These are phyloP conservation scores for Neonectria hederae DNA, from an alignment of 2,329 filamentous ascomycete genomes.

Conservation along the genomic window DNA sequence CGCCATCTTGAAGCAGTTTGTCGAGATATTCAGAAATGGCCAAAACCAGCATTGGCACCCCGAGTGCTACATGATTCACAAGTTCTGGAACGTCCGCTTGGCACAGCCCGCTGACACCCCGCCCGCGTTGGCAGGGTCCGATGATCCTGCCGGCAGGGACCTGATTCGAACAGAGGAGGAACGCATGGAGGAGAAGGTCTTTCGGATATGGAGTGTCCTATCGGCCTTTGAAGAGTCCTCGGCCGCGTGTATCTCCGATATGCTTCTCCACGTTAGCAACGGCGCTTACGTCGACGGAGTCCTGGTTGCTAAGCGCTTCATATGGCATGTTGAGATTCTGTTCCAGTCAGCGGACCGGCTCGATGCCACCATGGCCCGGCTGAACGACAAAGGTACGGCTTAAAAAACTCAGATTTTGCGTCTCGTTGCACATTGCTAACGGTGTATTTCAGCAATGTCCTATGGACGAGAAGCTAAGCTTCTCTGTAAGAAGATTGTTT, in stretches of 20 bases:
- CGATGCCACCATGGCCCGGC: constrained; percentile 74
- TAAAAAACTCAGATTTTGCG: background rate
- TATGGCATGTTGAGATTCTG: constrained; percentile 92
- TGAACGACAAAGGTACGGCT: constrained; percentile 77
- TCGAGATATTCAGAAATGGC: constrained; percentile 97
- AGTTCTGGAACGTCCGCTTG: constrained; percentile 98
- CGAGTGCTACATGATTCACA: constrained; percentile 99
- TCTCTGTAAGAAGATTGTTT: constrained; percentile 99
- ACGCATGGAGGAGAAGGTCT: constrained; percentile 96
- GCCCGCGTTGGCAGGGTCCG: constrained; percentile 51
- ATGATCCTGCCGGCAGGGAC: constrained; percentile 72
- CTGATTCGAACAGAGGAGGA: constrained; percentile 87
- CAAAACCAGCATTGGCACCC: constrained; percentile 99
- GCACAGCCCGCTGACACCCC: constrained; percentile 67
- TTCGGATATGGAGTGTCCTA: constrained; percentile 96
- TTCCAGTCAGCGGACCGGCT: constrained; percentile 90
- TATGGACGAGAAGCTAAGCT: constrained; percentile 97
- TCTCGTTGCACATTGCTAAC: constrained; percentile 23
- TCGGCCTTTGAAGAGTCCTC: constrained; percentile 98
- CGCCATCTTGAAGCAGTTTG: constrained; percentile 97
- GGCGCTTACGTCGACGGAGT: constrained; percentile 96
- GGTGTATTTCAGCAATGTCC: constrained; percentile 70
- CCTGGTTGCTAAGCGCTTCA: constrained; percentile 94
- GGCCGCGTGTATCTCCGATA: constrained; percentile 97
- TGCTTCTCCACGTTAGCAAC: constrained; percentile 98